phyloP scores from a whole-genome alignment of 371 early-diverging fungal genomes.

The Parasitella parasitica region DNA sequence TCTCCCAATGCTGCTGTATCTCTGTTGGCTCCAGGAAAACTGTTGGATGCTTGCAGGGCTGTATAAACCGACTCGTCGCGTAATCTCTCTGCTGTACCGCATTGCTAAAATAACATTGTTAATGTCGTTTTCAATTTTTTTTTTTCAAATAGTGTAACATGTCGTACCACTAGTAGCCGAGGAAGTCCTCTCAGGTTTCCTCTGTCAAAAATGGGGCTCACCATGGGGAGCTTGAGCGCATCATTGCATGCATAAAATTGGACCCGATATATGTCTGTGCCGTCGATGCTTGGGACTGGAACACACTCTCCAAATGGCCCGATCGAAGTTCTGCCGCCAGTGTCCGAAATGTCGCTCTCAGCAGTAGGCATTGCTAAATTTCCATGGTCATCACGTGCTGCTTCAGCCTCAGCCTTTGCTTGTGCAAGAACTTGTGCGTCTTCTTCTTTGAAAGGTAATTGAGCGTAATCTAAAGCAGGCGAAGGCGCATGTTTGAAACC shows the following conservation, averaged over 20 bases:
- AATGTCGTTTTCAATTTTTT: too few relatives aligned
- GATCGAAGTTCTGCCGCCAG: conserved; percentile 25
- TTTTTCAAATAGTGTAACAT: not conserved
- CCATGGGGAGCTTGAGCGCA: conserved; percentile 45
- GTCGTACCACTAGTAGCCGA: conserved; percentile 42
- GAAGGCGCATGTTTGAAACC: conserved; percentile 52
- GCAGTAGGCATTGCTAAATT: not conserved
- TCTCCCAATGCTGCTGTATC: not conserved
- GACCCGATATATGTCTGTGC: conserved; percentile 39
- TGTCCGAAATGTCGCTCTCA: conserved; percentile 11
- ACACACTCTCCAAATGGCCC: conserved; percentile 34
- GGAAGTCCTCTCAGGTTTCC: conserved; percentile 41
- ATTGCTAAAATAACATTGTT: conserved; percentile 53
- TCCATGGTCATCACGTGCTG: not conserved
- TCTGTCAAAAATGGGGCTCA: conserved; percentile 53
- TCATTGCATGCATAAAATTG: conserved; percentile 60
- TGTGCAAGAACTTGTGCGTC: conserved; percentile 3
- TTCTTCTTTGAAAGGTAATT: conserved; percentile 22
- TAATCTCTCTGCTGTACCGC: conserved; percentile 66
- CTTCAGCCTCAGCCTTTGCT: conserved; percentile 1
- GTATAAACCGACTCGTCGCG: conserved; percentile 63
- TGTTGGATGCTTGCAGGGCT: conserved; percentile 32
- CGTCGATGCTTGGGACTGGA: conserved; percentile 3
- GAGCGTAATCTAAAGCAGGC: conserved; percentile 35
- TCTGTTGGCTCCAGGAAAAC: conserved; percentile 21